These are phyloP conservation scores for Alternaria triticimaculans DNA, from an alignment of 2,329 filamentous ascomycete genomes.

Conservation along the genomic window DNA sequence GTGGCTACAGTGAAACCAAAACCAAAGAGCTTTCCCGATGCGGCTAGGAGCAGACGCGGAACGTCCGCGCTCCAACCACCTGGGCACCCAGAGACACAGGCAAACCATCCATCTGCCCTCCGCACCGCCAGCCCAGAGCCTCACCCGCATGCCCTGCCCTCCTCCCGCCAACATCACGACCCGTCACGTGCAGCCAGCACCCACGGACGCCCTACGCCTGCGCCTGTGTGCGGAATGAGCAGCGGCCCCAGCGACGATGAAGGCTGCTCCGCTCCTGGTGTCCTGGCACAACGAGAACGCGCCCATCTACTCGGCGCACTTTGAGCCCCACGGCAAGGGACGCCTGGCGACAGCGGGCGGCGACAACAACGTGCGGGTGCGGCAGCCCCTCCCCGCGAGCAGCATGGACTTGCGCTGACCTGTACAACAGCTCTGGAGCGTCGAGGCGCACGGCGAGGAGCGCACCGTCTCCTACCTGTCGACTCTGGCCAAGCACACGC, in stretches of 20 bases:
- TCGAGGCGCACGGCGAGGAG: slow-evolving; percentile 84
- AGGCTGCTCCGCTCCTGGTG: slow-evolving; percentile 93
- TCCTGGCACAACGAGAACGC: slow-evolving; percentile 98
- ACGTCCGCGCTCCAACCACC: slow-evolving; percentile 26
- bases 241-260: slow-evolving; percentile 66
- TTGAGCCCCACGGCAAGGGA: slow-evolving; percentile 90
- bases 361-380: slow-evolving; percentile 92
- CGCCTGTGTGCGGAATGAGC: slow-evolving; percentile 18
- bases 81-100: slow-evolving; percentile 26
- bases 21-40: slow-evolving; percentile 22
- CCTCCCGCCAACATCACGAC: slow-evolving; percentile 2
- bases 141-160: background rate
- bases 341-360: slow-evolving; percentile 92
- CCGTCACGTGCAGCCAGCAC: slow-evolving; percentile 17
- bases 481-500: slow-evolving; percentile 90
- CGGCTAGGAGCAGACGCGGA: slow-evolving; percentile 28
- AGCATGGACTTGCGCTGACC: slow-evolving; percentile 44
- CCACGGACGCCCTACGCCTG: slow-evolving; percentile 8
- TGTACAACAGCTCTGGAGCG: slow-evolving; percentile 77
- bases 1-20: slow-evolving; percentile 16
- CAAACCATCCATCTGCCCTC: slow-evolving; percentile 8
- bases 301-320: slow-evolving; percentile 96
- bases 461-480: slow-evolving; percentile 90
- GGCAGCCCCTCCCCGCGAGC: slow-evolving; percentile 38
- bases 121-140: background rate